Conservation (phyloP, 768 basidiomycete genomes). For the Chalciporus sphaerocephalus region DNA sequence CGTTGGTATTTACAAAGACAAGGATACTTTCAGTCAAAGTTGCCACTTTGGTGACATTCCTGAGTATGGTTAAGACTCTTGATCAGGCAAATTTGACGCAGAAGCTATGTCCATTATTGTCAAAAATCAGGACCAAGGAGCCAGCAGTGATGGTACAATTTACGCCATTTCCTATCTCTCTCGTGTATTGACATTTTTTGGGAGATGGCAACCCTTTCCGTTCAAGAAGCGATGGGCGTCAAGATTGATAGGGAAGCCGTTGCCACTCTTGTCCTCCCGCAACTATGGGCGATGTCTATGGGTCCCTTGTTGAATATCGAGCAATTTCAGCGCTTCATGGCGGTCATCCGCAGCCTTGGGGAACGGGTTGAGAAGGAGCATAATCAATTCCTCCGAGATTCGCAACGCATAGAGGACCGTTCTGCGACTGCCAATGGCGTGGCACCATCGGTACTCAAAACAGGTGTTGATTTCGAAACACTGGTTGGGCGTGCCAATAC, state of each 20-base stretch:
- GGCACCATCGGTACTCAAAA: conserved; percentile 34
- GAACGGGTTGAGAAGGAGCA: conserved; percentile 93
- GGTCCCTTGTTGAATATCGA: conserved; percentile 79
- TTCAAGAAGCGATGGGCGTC: conserved; percentile 94
- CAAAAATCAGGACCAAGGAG: conserved; percentile 94
- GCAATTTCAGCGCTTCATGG: conserved; percentile 94
- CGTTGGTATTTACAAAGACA: conserved; percentile 93
- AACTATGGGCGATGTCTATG: conserved; percentile 97
- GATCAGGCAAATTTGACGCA: conserved; percentile 92
- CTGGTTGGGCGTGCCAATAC: conserved; percentile 62
- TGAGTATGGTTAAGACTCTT: conserved; percentile 83
- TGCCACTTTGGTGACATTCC: conserved; percentile 75
- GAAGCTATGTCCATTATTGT: conserved; percentile 89
- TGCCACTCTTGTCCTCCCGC: conserved; percentile 81
- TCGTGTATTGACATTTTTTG: conserved; percentile 2
- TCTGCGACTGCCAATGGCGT: conserved; percentile 48
- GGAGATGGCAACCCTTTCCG: conserved; percentile 81
- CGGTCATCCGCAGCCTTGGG: conserved; percentile 68
- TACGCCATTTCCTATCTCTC: not conserved
- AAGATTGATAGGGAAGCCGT: conserved; percentile 94
- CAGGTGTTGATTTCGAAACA: conserved; percentile 79
- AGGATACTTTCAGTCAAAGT: conserved; percentile 89
- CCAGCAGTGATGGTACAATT: conserved; percentile 80
- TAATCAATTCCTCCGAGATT: conserved; percentile 85
- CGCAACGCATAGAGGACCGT: conserved; percentile 83